These are phyloP conservation scores for Atalantia buxifolia DNA, from an alignment of 345 rosid species.

Conservation along the genomic window DNA sequence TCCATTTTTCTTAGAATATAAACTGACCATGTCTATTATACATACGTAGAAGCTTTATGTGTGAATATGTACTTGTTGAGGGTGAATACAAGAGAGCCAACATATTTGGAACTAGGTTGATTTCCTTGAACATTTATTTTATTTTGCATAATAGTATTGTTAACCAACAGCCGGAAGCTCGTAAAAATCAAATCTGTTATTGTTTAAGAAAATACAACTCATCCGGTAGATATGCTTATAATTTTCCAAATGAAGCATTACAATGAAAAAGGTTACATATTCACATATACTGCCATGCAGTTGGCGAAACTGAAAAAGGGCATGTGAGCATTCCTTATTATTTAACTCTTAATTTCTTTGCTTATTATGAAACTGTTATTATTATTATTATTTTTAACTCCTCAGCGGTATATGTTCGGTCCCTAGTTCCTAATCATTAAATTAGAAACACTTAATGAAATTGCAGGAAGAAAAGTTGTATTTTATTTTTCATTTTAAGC, in stretches of 20 bases:
- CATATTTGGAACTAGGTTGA: neutral
- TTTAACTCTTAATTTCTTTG: neutral
- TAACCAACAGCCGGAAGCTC: neutral
- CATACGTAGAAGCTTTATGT: neutral
- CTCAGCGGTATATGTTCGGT: neutral
- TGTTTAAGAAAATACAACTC: neutral
- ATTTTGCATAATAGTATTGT: too few species aligned
- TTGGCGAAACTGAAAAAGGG: neutral
- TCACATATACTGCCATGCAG: neutral
- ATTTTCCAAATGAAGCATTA: neutral
- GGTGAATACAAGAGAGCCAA: neutral
- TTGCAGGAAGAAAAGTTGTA: neutral
- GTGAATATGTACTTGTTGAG: neutral
- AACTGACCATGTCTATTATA: neutral
- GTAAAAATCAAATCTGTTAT: neutral
- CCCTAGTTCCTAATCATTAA: neutral
- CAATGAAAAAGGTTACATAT: neutral
- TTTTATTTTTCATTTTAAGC: neutral
- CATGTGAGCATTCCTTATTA: neutral
- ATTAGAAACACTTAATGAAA: neutral
- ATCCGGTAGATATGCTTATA: neutral
- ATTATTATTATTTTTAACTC: neutral
- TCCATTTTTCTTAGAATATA: neutral
- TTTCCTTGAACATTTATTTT: neutral
- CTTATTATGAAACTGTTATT: neutral